A percentile compares a stretch with the other conserved stretches of the same genome.
phyloP scores from a whole-genome alignment of 2,329 filamentous ascomycete genomes.

The Arthrinium phaeospermum region DNA sequence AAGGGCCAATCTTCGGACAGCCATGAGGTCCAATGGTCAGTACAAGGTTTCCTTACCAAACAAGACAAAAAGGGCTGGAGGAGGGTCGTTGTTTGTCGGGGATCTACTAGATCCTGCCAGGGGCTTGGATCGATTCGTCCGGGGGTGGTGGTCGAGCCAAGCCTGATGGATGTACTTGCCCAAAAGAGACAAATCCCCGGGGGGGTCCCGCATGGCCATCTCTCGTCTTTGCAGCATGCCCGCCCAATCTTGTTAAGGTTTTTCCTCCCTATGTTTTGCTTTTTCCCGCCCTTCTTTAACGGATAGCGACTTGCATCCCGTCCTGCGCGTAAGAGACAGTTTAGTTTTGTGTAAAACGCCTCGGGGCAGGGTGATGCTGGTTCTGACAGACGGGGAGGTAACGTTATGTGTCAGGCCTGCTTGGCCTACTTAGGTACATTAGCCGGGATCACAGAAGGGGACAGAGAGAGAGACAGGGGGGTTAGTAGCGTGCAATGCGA shows the following conservation, averaged over 20 bases:
- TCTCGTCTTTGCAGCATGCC: background rate
- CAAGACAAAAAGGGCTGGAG: background rate
- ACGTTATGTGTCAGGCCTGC: background rate
- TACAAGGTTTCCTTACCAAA: background rate
- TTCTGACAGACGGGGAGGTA: background rate
- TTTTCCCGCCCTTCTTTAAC: background rate
- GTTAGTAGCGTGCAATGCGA: too few species aligned
- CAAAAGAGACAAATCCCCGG: background rate
- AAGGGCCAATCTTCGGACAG: background rate
- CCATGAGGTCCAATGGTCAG: background rate
- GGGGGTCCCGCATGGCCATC: too few species aligned
- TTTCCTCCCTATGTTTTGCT: background rate
- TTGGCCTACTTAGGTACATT: background rate
- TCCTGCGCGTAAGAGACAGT: background rate
- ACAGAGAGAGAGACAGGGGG: background rate
- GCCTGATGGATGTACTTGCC: background rate
- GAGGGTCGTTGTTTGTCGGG: background rate
- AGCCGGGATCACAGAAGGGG: background rate
- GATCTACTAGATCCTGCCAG: conserved; percentile 15
- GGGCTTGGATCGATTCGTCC: conserved; percentile 13
- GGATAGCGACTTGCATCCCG: background rate
- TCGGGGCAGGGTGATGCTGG: background rate
- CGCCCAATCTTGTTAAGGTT: background rate
- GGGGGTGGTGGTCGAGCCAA: background rate
- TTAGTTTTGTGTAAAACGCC: background rate